Conservation (phyloP, 192 early-diverging fungal species). For the Geranomyces michiganensis region DNA sequence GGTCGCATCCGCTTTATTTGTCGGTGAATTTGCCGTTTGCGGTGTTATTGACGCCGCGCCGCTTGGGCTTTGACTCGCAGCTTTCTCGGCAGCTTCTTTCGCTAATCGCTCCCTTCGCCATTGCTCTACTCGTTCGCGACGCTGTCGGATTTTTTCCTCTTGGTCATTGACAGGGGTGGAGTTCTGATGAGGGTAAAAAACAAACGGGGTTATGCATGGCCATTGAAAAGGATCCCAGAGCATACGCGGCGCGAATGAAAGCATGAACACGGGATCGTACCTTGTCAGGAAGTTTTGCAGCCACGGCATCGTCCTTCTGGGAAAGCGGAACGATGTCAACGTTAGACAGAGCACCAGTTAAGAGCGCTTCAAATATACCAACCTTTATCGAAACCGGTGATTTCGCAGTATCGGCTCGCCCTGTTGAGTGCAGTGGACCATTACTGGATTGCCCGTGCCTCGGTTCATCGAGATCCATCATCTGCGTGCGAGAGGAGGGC, state of each 20-base stretch:
- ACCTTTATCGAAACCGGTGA: conserved; percentile 3
- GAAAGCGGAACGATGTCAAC: background rate
- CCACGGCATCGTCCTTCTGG: background rate
- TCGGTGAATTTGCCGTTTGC: background rate
- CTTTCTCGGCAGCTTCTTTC: conserved; percentile 37
- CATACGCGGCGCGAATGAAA: conserved; percentile 15
- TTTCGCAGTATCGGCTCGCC: background rate
- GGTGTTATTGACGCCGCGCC: background rate
- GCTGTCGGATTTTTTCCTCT: conserved; percentile 72
- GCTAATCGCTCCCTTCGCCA: conserved; percentile 73
- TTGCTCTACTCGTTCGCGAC: conserved; percentile 79
- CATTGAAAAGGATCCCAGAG: too few species aligned
- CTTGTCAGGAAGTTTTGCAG: conserved; percentile 10
- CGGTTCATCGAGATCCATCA: background rate
- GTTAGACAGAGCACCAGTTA: conserved; percentile 4
- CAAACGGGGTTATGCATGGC: conserved; percentile 11
- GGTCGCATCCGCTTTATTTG: background rate
- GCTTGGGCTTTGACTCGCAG: background rate
- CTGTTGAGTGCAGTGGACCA: conserved; percentile 30
- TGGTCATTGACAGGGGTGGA: conserved; percentile 22
- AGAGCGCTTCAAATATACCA: too few species aligned
- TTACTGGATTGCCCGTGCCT: conserved; percentile 20
- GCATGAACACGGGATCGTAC: conserved; percentile 1
- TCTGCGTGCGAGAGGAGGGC: conserved; percentile 10
- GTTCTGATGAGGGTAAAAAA: conserved; percentile 27